These are phyloP conservation scores for Penicillium sp. DNA, from an alignment of 2,329 filamentous ascomycete genomes.

Conservation along the genomic window DNA sequence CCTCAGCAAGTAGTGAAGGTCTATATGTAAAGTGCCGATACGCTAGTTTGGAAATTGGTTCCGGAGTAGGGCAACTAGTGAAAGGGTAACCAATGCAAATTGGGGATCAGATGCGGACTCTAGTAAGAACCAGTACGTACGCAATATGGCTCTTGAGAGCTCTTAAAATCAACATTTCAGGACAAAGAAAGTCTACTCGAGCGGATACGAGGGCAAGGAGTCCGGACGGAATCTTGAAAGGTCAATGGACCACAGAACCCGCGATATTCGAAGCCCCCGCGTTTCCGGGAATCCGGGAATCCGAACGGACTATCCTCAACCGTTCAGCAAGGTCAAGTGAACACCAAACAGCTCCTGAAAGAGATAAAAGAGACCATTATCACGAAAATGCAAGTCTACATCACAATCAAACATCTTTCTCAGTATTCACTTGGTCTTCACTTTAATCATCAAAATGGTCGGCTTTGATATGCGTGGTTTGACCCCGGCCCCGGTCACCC, in stretches of 20 bases:
- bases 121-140: background rate
- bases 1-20: background rate
- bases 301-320: background rate
- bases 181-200: background rate
- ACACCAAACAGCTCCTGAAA: background rate
- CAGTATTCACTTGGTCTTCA: background rate
- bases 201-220: background rate
- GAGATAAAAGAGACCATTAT: background rate
- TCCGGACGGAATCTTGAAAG: background rate
- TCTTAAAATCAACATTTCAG: background rate
- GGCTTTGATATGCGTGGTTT: constrained; percentile 50
- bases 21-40: background rate
- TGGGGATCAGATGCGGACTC: no score
- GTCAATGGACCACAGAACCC: background rate
- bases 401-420: background rate
- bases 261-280: no score
- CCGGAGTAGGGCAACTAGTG: no score
- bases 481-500: constrained; percentile 54
- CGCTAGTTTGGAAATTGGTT: background rate
- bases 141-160: background rate
- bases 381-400: background rate
- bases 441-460: constrained; percentile 17
- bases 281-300: constrained; percentile 1
- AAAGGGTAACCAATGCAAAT: no score
- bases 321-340: background rate